A percentile compares a stretch with the other conserved stretches of the same genome.
Evolutionary conservation across 1,139 yeast genomes (phyloP).

Genomic region (Suhomyces yuchorum): DNA sequence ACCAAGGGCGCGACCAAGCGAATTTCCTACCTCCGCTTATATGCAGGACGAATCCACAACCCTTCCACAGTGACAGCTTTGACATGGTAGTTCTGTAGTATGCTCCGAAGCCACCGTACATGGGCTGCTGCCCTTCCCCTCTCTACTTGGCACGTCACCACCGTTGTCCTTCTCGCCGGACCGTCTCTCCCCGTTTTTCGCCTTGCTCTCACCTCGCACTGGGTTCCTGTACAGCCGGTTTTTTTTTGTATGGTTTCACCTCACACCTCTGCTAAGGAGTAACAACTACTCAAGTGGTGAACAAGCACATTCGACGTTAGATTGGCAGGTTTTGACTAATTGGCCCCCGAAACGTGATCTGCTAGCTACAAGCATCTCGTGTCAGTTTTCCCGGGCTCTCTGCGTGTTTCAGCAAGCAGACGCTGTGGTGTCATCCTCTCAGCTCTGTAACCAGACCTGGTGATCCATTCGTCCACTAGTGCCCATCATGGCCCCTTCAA

Average conservation of each 20-base stretch:
- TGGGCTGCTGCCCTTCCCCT: neutral
- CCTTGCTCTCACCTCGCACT: neutral
- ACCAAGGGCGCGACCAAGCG: neutral
- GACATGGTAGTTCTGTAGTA: neutral
- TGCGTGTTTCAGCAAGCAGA: neutral
- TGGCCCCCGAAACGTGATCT: neutral
- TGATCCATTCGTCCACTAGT: neutral
- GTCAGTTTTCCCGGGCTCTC: neutral
- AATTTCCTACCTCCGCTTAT: neutral
- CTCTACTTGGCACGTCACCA: neutral
- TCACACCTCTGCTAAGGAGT: conserved; percentile 8
- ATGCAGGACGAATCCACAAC: neutral
- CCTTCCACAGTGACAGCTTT: neutral
- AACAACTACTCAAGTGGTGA: neutral
- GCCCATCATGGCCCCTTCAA: conserved; percentile 20
- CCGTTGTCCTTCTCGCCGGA: neutral
- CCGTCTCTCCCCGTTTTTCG: neutral
- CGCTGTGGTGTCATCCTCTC: neutral
- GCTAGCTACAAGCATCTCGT: neutral
- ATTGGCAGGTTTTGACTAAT: neutral
- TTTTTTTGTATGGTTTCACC: conserved; percentile 1
- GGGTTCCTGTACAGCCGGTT: neutral
- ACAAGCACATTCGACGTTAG: neutral
- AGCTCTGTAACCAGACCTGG: neutral
- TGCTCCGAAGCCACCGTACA: no score